A percentile compares a stretch with the other conserved stretches of the same genome.
These are phyloP conservation scores for Cichorium intybus DNA, from an alignment of 140 eudicot species.

Conservation along the genomic window DNA sequence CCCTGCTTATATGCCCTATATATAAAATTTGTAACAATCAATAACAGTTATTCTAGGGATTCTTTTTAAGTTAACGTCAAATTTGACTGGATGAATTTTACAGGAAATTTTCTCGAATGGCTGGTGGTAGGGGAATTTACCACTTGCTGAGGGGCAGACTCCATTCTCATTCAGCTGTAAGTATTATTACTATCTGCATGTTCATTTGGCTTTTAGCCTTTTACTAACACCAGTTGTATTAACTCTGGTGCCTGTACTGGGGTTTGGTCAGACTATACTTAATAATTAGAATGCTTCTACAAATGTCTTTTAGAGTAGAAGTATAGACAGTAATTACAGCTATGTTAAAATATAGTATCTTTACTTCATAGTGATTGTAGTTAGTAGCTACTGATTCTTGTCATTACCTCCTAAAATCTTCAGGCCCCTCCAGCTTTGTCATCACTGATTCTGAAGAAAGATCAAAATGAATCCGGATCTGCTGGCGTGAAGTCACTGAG, in stretches of 20 bases:
- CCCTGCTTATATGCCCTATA: background rate
- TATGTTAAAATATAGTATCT: no score
- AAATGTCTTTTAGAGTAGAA: slow-evolving; percentile 1
- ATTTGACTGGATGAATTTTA: background rate
- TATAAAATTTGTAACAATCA: background rate
- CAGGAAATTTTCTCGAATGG: background rate
- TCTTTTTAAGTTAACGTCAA: background rate
- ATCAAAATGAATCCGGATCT: slow-evolving; percentile 59
- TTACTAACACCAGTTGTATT: background rate
- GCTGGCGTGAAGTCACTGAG: slow-evolving; percentile 57
- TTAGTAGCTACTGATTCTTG: slow-evolving; percentile 23
- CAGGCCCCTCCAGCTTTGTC: slow-evolving; percentile 73
- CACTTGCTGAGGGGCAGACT: background rate
- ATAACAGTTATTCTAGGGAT: background rate
- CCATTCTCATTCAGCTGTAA: background rate
- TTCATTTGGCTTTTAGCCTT: slow-evolving; percentile 1
- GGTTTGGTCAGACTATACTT: background rate
- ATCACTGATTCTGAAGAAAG: slow-evolving; percentile 47
- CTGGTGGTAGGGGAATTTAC: background rate
- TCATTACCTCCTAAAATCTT: background rate
- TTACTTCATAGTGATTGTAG: no score
- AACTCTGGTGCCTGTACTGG: background rate
- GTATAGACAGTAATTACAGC: no score
- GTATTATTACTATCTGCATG: background rate
- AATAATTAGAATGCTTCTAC: slow-evolving; percentile 8